Percentiles rank a stretch among this genome's conserved stretches.
Evolutionary conservation across 805 yeast species (phyloP).

Genomic region (Sungouiella thailandica): DNA sequence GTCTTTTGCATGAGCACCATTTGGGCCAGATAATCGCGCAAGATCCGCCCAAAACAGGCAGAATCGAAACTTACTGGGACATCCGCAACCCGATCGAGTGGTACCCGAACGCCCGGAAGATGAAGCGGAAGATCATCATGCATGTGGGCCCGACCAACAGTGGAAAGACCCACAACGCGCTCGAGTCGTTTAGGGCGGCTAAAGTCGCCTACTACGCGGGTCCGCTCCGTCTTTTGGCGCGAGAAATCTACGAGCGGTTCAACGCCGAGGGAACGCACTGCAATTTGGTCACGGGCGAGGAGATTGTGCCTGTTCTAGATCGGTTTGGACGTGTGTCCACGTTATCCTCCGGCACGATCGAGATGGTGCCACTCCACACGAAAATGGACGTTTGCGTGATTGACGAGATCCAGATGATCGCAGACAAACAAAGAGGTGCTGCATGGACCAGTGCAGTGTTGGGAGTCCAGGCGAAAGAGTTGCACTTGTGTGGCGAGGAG

Average conservation of each 20-base stretch:
- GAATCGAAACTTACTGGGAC: conserved; percentile 9
- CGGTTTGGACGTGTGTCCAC: conserved; percentile 67
- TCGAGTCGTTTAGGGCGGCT: conserved; percentile 59
- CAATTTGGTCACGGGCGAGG: conserved; percentile 94
- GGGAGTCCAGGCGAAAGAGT: conserved; percentile 79
- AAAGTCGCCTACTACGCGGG: conserved; percentile 89
- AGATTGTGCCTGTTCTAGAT: conserved; percentile 68
- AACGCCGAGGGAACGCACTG: conserved; percentile 62
- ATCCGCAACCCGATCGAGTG: conserved; percentile 43
- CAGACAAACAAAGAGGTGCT: conserved; percentile 73
- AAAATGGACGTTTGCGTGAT: conserved; percentile 82
- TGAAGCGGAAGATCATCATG: conserved; percentile 76
- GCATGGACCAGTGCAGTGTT: conserved; percentile 92
- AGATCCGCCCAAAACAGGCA: neutral
- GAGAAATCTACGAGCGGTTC: conserved; percentile 86
- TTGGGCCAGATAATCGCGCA: conserved; percentile 4
- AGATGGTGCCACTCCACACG: conserved; percentile 73
- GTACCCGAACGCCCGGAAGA: conserved; percentile 80
- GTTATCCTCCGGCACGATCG: conserved; percentile 84
- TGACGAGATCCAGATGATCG: conserved; percentile 96
- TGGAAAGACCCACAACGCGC: conserved; percentile 87
- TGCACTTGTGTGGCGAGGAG: conserved; percentile 93
- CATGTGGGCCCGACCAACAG: conserved; percentile 98
- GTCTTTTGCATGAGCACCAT: conserved; percentile 21
- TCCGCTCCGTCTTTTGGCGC: conserved; percentile 82